Percentiles rank a stretch among this genome's conserved stretches.
These are phyloP conservation scores for Cyberlindnera maclurae DNA, from an alignment of 805 yeast species.

Conservation along the genomic window DNA sequence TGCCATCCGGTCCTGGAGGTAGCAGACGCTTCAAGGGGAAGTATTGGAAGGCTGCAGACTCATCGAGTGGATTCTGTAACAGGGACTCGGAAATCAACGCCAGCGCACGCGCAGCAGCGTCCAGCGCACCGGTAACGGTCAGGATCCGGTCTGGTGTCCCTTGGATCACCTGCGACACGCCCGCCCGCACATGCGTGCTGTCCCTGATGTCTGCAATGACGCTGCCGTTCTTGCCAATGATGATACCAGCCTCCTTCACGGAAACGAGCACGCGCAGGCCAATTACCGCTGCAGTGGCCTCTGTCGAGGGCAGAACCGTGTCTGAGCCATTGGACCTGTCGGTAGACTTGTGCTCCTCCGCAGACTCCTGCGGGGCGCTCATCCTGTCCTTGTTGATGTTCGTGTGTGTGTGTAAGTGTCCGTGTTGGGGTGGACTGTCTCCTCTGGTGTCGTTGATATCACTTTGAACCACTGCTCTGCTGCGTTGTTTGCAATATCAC, in stretches of 20 bases:
- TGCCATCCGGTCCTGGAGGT: conserved; percentile 44
- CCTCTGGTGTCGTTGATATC: too few relatives aligned
- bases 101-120: conserved; percentile 61
- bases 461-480: too few relatives aligned
- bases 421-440: too few relatives aligned
- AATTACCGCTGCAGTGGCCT: conserved; percentile 21
- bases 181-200: conserved; percentile 74
- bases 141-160: conserved; percentile 81
- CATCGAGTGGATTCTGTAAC: conserved; percentile 35
- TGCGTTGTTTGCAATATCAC: too few relatives aligned
- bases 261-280: conserved; percentile 53
- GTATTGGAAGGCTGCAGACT: conserved; percentile 33
- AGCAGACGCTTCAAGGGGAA: conserved; percentile 57
- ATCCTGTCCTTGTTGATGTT: conserved; percentile 1
- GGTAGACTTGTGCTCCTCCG: too few relatives aligned
- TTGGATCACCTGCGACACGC: conserved; percentile 71
- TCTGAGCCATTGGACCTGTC: neutral
- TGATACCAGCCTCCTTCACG: conserved; percentile 82
- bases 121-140: conserved; percentile 69
- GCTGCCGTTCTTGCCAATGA: conserved; percentile 80
- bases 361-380: conserved; percentile 2
- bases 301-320: conserved; percentile 19
- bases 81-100: conserved; percentile 64
- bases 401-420: neutral
- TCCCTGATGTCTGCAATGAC: conserved; percentile 72